Percentiles rank a stretch among this genome's conserved stretches.
Conservation (phyloP, 2,329 filamentous ascomycete species). For the Colletotrichum spinosum region DNA sequence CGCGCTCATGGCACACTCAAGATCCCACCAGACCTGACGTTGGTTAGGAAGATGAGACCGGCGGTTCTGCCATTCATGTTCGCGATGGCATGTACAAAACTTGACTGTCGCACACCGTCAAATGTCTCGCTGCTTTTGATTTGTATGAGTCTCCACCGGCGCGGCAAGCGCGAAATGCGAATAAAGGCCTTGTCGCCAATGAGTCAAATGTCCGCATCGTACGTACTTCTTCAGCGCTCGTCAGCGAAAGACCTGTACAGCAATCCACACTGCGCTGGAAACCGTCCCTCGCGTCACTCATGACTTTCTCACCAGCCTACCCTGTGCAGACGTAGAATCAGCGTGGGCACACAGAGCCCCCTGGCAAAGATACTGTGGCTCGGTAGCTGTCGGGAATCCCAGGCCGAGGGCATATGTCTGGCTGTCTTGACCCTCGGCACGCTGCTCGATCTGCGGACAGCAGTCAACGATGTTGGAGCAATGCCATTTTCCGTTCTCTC, state of each 20-base stretch:
- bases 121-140: slow-evolving; percentile 1
- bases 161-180: slow-evolving; percentile 29
- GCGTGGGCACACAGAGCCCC: slow-evolving; percentile 19
- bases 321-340: slow-evolving; percentile 12
- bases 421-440: slow-evolving; percentile 25
- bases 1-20: slow-evolving; percentile 12
- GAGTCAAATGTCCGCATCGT: slow-evolving; percentile 32
- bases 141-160: slow-evolving; percentile 11
- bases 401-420: slow-evolving; percentile 25
- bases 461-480: background rate
- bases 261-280: background rate
- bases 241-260: slow-evolving; percentile 7
- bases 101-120: background rate
- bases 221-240: slow-evolving; percentile 33
- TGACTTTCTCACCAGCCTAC: slow-evolving; percentile 14
- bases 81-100: too few species aligned
- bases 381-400: slow-evolving; percentile 29
- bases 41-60: too few species aligned
- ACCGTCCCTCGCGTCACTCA: background rate
- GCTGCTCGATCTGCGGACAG: slow-evolving; percentile 25
- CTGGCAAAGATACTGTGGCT: background rate
- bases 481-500: too few species aligned
- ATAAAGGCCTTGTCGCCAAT: slow-evolving; percentile 21
- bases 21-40: background rate
- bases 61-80: too few species aligned